Evolutionary conservation across 2,329 filamentous ascomycete species (phyloP), one percentile per base, ranked within the genome.

Genomic region (Fusarium nelsonii): DNA sequence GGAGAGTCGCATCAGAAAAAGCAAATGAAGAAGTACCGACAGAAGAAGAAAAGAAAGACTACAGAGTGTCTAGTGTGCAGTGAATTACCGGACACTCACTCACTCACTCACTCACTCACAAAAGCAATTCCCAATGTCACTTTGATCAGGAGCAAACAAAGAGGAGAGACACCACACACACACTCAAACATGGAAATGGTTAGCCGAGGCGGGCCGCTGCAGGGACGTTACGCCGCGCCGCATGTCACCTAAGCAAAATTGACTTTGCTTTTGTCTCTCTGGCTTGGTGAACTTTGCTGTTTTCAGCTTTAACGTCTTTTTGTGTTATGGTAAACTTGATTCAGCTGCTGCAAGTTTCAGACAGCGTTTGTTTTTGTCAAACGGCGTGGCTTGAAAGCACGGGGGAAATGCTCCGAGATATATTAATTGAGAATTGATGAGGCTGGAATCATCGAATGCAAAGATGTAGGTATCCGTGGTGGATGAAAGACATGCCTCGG

Each of bases 131-230:
- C 39, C 14, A 23, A 6, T 23, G 39, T 23, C 18, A 23, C 39
- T 20, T 14, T 41, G 18, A 41, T 8, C 9, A 49, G 32, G 23
- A 50, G 20, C 23, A 28, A 37, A 18, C 30, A 37, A 33, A 45
- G 43, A 59, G 55, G 45, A 20, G n/a, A 28, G 20, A 28, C 41
- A 44, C 6, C 28, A 45, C 18, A 48, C 40, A 61, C 48, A 53
- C 44, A 64, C 50, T 46, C 30, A 30, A 20, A 41, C 10, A 50
- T 33, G 65, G 65, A 68, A 68, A 69, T 46, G 44, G 62, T 55
- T 69, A 71, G 58, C 70, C 65, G 67, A 63, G 16, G 36, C 69
- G 69, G 60, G 48, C 69, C 68, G 69, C 67, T 73, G 71, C 71
- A 73, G 54, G 61, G 71, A 69, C 71, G 71, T 70, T 61, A 32